Evolutionary conservation across 2,329 filamentous ascomycete genomes (phyloP).

Genomic region (Penicillium sp.): DNA sequence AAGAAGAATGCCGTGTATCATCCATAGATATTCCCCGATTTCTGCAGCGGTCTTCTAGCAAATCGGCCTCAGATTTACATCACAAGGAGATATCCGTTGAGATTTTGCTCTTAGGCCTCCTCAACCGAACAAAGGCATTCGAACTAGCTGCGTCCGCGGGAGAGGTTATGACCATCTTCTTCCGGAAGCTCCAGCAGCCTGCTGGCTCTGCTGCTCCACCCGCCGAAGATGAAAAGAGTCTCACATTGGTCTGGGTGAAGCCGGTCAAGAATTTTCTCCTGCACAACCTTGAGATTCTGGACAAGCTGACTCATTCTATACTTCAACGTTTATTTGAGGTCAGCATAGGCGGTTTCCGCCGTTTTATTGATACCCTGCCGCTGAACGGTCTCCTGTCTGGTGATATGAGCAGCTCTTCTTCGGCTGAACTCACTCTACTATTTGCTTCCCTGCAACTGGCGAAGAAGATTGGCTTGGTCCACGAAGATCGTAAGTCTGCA

Average conservation of each 20-base stretch:
- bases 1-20: conserved; percentile 39
- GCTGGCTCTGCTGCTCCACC: background rate
- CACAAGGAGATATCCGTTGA: conserved; percentile 30
- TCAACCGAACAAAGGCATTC: conserved; percentile 37
- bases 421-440: conserved; percentile 63
- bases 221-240: conserved; percentile 16
- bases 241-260: conserved; percentile 40
- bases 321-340: conserved; percentile 42
- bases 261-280: conserved; percentile 44
- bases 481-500: conserved; percentile 63
- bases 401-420: conserved; percentile 52
- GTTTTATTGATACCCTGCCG: conserved; percentile 65
- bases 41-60: conserved; percentile 22
- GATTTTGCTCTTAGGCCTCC: conserved; percentile 38
- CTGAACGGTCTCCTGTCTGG: conserved; percentile 54
- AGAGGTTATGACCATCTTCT: conserved; percentile 32
- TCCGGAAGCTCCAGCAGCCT: conserved; percentile 34
- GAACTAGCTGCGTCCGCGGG: conserved; percentile 38
- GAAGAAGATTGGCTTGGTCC: conserved; percentile 71
- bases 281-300: conserved; percentile 41
- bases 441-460: conserved; percentile 72
- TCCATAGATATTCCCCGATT: conserved; percentile 31
- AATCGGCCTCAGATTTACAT: conserved; percentile 14
- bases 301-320: conserved; percentile 42
- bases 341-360: conserved; percentile 39